Conservation (phyloP, 2,329 filamentous ascomycete species). For the Pseudogymnoascus sp. region DNA sequence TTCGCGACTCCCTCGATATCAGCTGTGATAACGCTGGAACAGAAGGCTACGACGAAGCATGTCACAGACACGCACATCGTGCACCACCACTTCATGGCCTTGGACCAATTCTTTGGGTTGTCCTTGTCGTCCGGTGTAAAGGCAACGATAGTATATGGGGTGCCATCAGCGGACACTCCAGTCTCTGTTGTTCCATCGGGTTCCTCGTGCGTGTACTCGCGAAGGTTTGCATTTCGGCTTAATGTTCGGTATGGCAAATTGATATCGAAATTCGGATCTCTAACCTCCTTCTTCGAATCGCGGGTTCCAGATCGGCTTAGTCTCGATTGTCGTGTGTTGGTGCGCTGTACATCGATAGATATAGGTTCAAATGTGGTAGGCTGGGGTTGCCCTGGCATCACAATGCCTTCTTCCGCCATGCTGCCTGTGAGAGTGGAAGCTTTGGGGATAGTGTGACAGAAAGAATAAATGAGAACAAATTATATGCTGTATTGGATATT, state of each 20-base stretch:
- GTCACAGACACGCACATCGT: constrained; percentile 77
- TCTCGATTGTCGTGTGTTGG: constrained; percentile 5
- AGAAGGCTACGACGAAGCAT: constrained; percentile 61
- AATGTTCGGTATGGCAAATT: constrained; percentile 62
- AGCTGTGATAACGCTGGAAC: constrained; percentile 69
- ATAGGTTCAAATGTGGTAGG: not conserved
- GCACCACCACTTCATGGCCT: constrained; percentile 70
- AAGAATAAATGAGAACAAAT: not conserved
- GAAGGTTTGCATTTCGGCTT: constrained; percentile 51
- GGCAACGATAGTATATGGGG: constrained; percentile 54
- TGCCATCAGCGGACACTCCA: constrained; percentile 21
- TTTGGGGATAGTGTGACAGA: not conserved
- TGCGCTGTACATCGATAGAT: not conserved
- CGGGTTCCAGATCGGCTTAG: not conserved
- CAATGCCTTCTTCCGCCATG: constrained; percentile 8
- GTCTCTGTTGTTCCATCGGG: constrained; percentile 48
- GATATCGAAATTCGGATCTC: constrained; percentile 30
- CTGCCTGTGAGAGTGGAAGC: not conserved
- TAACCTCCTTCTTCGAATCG: not conserved
- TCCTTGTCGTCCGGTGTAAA: constrained; percentile 65
- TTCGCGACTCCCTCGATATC: constrained; percentile 58
- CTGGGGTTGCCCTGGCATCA: not conserved
- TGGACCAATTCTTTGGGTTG: constrained; percentile 82
- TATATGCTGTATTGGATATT: not conserved
- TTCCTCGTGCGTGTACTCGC: constrained; percentile 61